phyloP scores from a whole-genome alignment of 805 yeast genomes.

The Debaryomyces castellii region DNA sequence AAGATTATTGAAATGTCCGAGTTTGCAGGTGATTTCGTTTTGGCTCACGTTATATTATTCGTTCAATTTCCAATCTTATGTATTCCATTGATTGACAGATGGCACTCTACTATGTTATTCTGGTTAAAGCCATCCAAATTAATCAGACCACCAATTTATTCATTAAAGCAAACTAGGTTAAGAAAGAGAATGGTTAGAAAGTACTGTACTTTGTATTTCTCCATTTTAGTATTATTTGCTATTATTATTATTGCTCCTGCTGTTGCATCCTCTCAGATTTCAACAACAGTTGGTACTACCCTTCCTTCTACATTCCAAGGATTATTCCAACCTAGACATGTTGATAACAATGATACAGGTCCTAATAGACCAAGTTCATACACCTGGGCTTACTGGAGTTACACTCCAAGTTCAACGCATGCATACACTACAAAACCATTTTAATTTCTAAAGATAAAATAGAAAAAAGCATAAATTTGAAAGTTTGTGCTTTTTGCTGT shows the following conservation, averaged over 20 bases:
- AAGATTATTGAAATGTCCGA: constrained; percentile 92
- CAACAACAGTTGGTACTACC: constrained; percentile 25
- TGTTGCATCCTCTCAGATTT: constrained; percentile 62
- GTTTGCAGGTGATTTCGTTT: constrained; percentile 93
- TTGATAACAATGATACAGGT: constrained; percentile 83
- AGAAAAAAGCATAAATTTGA: background rate
- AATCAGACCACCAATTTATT: constrained; percentile 96
- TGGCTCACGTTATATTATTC: constrained; percentile 88
- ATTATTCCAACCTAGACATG: constrained; percentile 86
- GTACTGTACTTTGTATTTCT: constrained; percentile 80
- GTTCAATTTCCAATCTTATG: constrained; percentile 83
- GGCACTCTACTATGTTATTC: constrained; percentile 98
- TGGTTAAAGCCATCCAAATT: constrained; percentile 98
- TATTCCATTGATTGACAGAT: constrained; percentile 88
- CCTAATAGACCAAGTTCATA: constrained; percentile 32
- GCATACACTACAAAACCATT: constrained; percentile 54
- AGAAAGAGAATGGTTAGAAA: constrained; percentile 97
- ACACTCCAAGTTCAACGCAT: constrained; percentile 50
- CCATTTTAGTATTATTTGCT: constrained; percentile 66
- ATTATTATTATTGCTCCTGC: constrained; percentile 90
- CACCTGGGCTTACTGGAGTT: constrained; percentile 47
- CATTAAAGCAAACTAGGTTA: constrained; percentile 92
- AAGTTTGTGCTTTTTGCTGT: constrained; percentile 1
- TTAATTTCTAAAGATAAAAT: background rate
- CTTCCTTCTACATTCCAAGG: constrained; percentile 52